Base-by-base conservation (phyloP, 257 asterid species). In the Parsonsia alboflavescens region DNA sequence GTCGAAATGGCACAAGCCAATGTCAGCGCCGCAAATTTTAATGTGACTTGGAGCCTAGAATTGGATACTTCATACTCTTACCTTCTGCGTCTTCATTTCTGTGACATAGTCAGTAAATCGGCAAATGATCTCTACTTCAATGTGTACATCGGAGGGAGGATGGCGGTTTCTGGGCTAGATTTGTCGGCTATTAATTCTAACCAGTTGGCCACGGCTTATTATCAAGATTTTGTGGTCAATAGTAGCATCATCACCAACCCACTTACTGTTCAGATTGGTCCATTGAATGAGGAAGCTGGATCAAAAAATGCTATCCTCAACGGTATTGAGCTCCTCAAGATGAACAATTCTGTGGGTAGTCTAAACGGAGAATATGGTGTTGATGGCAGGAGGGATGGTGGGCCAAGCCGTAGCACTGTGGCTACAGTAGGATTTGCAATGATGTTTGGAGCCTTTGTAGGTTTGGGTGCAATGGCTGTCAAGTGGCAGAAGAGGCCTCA, bases 401-500 rank as follows among this genome's bases (percentile, higher is more conserved):
- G 75, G 46, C 71, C 85, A 2, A 61, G 69, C 64, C 90, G 85
- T 45, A 88, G 88, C 5, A 82, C 96, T 0, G 96, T 92, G 1
- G 97, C 96, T 4, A 89, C 96, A 1, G 96, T 92, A 26, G 98
- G 98, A 39, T 92, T 92, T 64, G 97, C 98, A 1, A 92, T 94
- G 98, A 94, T 92, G 99, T 90, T 94, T 36, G 97, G 96, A 19
- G 92, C 98, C 0, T 92, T 94, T 75, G 80, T 88, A 3, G 98
- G 99, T 0, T 75, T 94, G 24, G 99, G 99, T 6, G 96, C 96
- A 4, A 92, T 89, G 89, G 99, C 96, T 10, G 86, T 90, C 17
- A 95, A 95, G 86, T 95, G 98, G 99, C 88, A 87, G 49, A 95
- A 92, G 80, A 79, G 99, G 79, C 99, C 99, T 56, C 89, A 89